A percentile compares a stretch with the other conserved stretches of the same genome.
phyloP scores from a whole-genome alignment of 805 yeast species.

The Kuraishia cidri region DNA sequence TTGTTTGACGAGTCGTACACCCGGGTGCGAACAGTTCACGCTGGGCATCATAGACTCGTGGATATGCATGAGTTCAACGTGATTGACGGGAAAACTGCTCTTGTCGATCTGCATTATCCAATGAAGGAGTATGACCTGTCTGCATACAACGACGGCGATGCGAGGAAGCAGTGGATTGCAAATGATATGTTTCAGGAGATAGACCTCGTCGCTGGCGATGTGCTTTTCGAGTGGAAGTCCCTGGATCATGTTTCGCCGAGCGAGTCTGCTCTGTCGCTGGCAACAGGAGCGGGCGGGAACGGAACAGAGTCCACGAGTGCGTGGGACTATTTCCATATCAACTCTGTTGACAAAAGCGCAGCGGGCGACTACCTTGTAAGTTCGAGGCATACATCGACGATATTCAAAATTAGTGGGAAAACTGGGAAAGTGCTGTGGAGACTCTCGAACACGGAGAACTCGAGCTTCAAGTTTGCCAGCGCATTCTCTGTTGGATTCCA shows the following conservation, averaged over 20 bases:
- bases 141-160: conserved; percentile 17
- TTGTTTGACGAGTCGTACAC: conserved; percentile 20
- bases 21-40: conserved; percentile 20
- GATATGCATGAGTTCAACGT: conserved; percentile 29
- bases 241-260: conserved; percentile 23
- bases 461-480: conserved; percentile 5
- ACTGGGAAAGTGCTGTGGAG: conserved; percentile 27
- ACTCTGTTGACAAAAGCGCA: conserved; percentile 26
- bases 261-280: conserved; percentile 21
- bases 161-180: conserved; percentile 26
- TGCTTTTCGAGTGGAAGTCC: conserved; percentile 25
- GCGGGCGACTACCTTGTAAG: conserved; percentile 24
- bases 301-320: conserved; percentile 23
- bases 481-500: conserved; percentile 23
- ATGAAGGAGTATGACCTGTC: conserved; percentile 20
- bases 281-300: conserved; percentile 22
- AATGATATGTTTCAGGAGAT: conserved; percentile 25
- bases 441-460: not conserved
- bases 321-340: conserved; percentile 30
- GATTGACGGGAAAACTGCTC: conserved; percentile 18
- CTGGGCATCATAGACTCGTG: conserved; percentile 19
- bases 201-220: conserved; percentile 23
- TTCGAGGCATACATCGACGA: conserved; percentile 23
- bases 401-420: conserved; percentile 23
- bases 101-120: conserved; percentile 24